A percentile compares a stretch with the other conserved stretches of the same genome.
Conservation (phyloP, 2,329 filamentous ascomycete genomes). For the Penicillium sp. region DNA sequence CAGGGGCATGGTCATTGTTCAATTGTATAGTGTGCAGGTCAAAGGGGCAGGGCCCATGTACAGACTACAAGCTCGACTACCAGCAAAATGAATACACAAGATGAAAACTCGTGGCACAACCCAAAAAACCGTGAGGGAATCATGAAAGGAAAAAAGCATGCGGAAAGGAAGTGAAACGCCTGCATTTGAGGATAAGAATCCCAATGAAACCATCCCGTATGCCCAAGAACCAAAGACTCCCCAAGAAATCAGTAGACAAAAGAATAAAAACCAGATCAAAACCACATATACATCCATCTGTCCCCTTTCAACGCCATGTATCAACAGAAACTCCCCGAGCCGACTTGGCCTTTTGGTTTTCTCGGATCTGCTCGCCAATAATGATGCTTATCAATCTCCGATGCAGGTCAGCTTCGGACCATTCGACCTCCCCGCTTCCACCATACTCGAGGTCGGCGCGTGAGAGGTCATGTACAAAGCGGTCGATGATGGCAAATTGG, state of each 20-base stretch:
- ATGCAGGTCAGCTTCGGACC: conserved; percentile 49
- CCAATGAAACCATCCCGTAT: conserved; percentile 18
- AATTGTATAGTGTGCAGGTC: conserved; percentile 6
- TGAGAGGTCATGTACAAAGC: conserved; percentile 42
- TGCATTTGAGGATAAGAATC: not conserved
- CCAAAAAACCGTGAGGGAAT: conserved; percentile 12
- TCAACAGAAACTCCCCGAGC: conserved; percentile 27
- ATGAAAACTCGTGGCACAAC: conserved; percentile 6
- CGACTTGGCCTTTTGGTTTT: conserved; percentile 38
- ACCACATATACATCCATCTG: conserved; percentile 5
- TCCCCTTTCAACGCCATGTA: conserved; percentile 30
- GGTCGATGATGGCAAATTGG: conserved; percentile 46
- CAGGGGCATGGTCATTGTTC: conserved; percentile 7
- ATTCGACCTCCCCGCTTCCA: conserved; percentile 42
- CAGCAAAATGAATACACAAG: conserved; percentile 11
- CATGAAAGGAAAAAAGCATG: conserved; percentile 20
- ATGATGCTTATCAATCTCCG: conserved; percentile 50
- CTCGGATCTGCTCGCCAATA: conserved; percentile 49
- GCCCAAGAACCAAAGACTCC: conserved; percentile 11
- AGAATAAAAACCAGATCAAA: conserved; percentile 12
- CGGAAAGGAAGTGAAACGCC: conserved; percentile 11
- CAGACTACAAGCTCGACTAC: conserved; percentile 7
- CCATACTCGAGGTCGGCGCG: conserved; percentile 38
- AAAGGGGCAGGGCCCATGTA: conserved; percentile 1
- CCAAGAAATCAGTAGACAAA: not conserved